Evolutionary conservation across 2,329 filamentous ascomycete genomes (phyloP), one percentile per base, ranked within the genome.

Genomic region (Dothiorella sarmentorum): DNA sequence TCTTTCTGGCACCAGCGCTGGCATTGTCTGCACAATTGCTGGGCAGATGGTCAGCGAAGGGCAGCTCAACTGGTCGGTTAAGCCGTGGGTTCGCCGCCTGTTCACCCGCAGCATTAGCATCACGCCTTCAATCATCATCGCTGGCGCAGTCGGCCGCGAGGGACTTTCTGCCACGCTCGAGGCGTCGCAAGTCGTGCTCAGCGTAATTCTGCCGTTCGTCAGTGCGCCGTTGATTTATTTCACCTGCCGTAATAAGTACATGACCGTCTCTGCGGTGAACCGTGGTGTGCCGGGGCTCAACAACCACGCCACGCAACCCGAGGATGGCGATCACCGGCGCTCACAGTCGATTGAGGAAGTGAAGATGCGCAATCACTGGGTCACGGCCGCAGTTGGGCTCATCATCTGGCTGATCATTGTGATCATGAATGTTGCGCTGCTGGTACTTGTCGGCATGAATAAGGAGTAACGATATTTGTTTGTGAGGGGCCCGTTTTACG

Each of bases 41-140:
- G 91, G 91, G 0, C 91, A 96, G 71, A 94, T 96, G 86, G 87
- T 96, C 20, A 87, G 85, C 62, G 91, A 95, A 71, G 91, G 91
- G 6, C 89, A 91, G 61, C 72, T 96, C 43, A 84, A 85, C 45
- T 91, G 90, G 88, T 84, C 75, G 4, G 73, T 92, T 29, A 80
- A 80, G 61, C 91, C 91, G 0, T 96, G 91, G 91, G 67, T 92
- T 9, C 86, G 91, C 2, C 82, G 91, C 10, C 80, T 95, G 3
- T 73, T 93, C 51, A 95, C 91, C 0, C 83, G 91, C 24, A 84
- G 82, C 51, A 89, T 96, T 69, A 90, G 87, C 67, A 91, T 96
- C 70, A 86, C 86, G 1, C 91, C 91, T 0, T 87, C 84, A 60
- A 91, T 96, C 71, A 85, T 94, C 68, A 91, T 96, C 61, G 91